Evolutionary conservation across 805 yeast species (phyloP).

Genomic region (Myxozyma geophila): DNA sequence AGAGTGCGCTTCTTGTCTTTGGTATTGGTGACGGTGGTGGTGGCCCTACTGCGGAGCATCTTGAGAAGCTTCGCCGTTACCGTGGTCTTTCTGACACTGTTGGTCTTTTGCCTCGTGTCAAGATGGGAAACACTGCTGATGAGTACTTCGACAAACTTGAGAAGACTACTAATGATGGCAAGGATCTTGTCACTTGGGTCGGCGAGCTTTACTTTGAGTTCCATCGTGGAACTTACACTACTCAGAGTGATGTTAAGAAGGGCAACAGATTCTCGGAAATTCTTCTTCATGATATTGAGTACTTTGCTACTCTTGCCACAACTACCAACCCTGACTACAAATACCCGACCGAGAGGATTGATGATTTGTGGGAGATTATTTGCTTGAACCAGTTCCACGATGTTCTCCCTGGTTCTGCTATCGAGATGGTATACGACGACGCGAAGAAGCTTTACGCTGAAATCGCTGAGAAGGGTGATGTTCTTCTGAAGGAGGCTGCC

Average conservation of each 20-base stretch:
- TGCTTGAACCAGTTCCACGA: slow-evolving; percentile 94
- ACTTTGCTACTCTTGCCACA: slow-evolving; percentile 77
- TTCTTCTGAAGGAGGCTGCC: slow-evolving; percentile 58
- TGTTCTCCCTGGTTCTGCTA: slow-evolving; percentile 96
- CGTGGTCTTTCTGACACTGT: slow-evolving; percentile 84
- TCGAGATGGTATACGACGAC: slow-evolving; percentile 90
- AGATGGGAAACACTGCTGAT: slow-evolving; percentile 76
- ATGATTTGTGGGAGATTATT: slow-evolving; percentile 83
- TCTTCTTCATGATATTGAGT: slow-evolving; percentile 83
- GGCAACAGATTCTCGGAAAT: slow-evolving; percentile 77
- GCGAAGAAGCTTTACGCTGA: slow-evolving; percentile 76
- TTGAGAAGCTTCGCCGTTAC: slow-evolving; percentile 88
- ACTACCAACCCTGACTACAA: slow-evolving; percentile 56
- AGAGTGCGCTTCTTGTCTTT: slow-evolving; percentile 76
- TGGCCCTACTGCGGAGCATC: slow-evolving; percentile 92
- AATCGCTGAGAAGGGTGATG: slow-evolving; percentile 58
- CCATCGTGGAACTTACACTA: slow-evolving; percentile 96
- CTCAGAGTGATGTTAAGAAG: slow-evolving; percentile 85
- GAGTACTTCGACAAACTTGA: slow-evolving; percentile 75
- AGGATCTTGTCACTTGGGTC: slow-evolving; percentile 78
- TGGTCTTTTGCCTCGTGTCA: slow-evolving; percentile 79
- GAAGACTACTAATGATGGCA: slow-evolving; percentile 66
- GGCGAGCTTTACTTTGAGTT: slow-evolving; percentile 94
- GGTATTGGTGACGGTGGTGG: slow-evolving; percentile 99
- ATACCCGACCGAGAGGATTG: slow-evolving; percentile 74